These are phyloP conservation scores for Xylaria digitata DNA, from an alignment of 2,329 filamentous ascomycete species.

Conservation along the genomic window DNA sequence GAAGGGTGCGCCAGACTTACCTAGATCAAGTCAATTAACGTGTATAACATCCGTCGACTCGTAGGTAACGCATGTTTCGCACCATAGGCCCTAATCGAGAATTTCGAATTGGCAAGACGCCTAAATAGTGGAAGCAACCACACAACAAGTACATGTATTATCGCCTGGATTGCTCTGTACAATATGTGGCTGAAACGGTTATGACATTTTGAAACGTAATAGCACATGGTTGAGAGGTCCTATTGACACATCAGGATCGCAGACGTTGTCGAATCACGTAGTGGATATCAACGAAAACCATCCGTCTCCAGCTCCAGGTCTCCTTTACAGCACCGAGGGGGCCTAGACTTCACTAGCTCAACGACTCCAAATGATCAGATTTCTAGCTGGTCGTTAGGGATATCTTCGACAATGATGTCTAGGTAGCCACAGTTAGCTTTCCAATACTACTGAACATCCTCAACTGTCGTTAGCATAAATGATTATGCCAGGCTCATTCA, in stretches of 20 bases:
- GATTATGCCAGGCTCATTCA: slow-evolving; percentile 27
- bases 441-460: slow-evolving; percentile 7
- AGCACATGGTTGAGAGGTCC: not conserved
- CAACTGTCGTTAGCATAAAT: slow-evolving; percentile 17
- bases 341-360: not conserved
- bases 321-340: not conserved
- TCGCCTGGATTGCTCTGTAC: not conserved
- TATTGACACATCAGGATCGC: not conserved
- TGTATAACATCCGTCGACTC: slow-evolving; percentile 14
- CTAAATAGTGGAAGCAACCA: not conserved
- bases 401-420: slow-evolving; percentile 2
- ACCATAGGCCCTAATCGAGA: not conserved
- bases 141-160: not conserved
- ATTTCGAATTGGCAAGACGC: not conserved
- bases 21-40: not conserved
- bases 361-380: not conserved
- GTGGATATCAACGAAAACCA: not conserved
- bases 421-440: slow-evolving; percentile 19
- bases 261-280: slow-evolving; percentile 1
- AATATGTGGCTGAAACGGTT: not conserved
- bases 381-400: not conserved
- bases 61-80: not conserved
- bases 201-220: not conserved
- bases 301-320: not conserved
- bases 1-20: not conserved